phyloP scores from a whole-genome alignment of 208 protist species.

The Sergeia podlipaevii region DNA sequence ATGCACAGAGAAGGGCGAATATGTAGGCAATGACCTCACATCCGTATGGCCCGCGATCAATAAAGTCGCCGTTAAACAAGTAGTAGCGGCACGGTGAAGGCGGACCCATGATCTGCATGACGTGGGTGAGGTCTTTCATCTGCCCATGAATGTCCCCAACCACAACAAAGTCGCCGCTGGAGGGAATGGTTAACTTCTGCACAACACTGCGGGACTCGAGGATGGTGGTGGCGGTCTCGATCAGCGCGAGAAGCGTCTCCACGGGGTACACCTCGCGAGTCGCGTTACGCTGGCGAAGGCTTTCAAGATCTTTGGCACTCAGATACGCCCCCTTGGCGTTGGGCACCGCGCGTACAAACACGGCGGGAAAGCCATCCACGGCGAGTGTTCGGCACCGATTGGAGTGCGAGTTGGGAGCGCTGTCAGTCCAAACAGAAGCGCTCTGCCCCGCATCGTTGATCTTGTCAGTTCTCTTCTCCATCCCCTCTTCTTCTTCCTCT shows the following conservation, averaged over 20 bases:
- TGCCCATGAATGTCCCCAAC: conserved; percentile 90
- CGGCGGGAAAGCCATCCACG: too few species aligned
- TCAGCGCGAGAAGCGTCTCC: conserved; percentile 30
- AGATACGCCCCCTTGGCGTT: conserved; percentile 42
- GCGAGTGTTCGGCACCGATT: too few species aligned
- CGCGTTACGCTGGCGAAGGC: conserved; percentile 23
- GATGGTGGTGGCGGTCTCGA: conserved; percentile 45
- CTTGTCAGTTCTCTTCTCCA: too few species aligned
- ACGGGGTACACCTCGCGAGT: conserved; percentile 35
- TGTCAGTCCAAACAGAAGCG: too few species aligned
- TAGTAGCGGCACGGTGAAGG: conserved; percentile 65
- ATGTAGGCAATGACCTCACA: conserved; percentile 91
- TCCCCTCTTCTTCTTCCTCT: too few species aligned
- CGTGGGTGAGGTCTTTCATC: conserved; percentile 79
- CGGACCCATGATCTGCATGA: conserved; percentile 48
- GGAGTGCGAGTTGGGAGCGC: too few species aligned
- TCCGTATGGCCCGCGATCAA: conserved; percentile 97
- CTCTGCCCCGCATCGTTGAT: too few species aligned
- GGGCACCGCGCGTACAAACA: too few species aligned
- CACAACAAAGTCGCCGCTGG: conserved; percentile 58
- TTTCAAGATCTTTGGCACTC: conserved; percentile 25
- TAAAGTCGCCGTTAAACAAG: conserved; percentile 99
- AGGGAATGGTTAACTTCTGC: conserved; percentile 45
- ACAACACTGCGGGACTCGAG: conserved; percentile 39
- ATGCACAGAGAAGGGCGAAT: conserved; percentile 75